A percentile compares a stretch with the other conserved stretches of the same genome.
Conservation (phyloP, 1,284 basidiomycete species). For the Ganoderma boninense region DNA sequence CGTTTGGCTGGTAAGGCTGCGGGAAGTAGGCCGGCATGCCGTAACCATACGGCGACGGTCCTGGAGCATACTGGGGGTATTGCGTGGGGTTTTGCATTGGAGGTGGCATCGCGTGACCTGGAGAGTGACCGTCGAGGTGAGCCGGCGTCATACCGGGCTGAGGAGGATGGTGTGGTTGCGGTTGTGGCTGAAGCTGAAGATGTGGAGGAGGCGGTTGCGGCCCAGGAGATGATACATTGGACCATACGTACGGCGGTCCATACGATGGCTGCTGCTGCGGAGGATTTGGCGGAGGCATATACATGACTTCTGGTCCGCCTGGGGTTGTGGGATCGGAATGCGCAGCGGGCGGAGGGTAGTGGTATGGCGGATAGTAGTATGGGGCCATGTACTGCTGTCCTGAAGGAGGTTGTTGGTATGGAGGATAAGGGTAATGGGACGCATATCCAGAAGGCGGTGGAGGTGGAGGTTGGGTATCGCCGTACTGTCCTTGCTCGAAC, state of each 20-base stretch:
- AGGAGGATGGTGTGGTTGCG: slow-evolving; percentile 41
- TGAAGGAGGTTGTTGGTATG: slow-evolving; percentile 38
- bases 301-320: slow-evolving; percentile 44
- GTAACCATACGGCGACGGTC: slow-evolving; percentile 51
- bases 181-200: slow-evolving; percentile 44
- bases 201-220: slow-evolving; percentile 46
- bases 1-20: slow-evolving; percentile 34
- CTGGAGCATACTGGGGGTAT: slow-evolving; percentile 49
- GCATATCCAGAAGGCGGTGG: slow-evolving; percentile 39
- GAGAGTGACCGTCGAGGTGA: slow-evolving; percentile 26
- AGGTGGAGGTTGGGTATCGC: slow-evolving; percentile 44
- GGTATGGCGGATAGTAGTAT: slow-evolving; percentile 53
- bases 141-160: slow-evolving; percentile 34
- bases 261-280: slow-evolving; percentile 42
- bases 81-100: slow-evolving; percentile 41
- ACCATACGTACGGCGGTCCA: slow-evolving; percentile 44
- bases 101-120: slow-evolving; percentile 21
- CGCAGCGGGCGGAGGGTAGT: slow-evolving; percentile 46
- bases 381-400: slow-evolving; percentile 45
- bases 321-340: slow-evolving; percentile 46
- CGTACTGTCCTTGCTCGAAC: slow-evolving; percentile 58
- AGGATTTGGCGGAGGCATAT: slow-evolving; percentile 38
- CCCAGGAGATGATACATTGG: slow-evolving; percentile 40
- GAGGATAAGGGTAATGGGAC: slow-evolving; percentile 43
- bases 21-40: slow-evolving; percentile 58